Evolutionary conservation across 2,329 filamentous ascomycete genomes (phyloP), one percentile per base, ranked within the genome.

Genomic region (Arthrobotrys entomopaga): DNA sequence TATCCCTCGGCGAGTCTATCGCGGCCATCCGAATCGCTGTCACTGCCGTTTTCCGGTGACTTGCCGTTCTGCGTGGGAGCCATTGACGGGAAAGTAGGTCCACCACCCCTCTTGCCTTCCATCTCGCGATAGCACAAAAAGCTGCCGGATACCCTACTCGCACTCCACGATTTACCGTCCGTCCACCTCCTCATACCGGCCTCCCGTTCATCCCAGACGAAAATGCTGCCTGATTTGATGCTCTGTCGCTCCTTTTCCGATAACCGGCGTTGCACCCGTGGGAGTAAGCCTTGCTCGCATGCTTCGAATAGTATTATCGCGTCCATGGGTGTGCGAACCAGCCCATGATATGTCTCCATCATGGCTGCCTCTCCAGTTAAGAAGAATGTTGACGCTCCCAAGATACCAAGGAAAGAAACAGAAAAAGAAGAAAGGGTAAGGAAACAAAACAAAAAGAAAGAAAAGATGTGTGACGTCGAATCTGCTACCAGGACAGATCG

Each of bases 121-220:
- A 99, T 99, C 81, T 99, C 95, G 43, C 95, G 87, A 80, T 99
- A 99, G 6, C 95, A 98, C 73, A 99, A 83, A 81, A 99, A 99
- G 83, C 95, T 98, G 59, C 95, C 95, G 0, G 94, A 98, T 0
- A 99, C 95, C 76, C 95, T 88, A 83, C 94, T 98, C 38, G 95
- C 95, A 80, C 94, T 98, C 95, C 95, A 99, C 40, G 94, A 98
- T 82, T 99, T 99, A 66, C 95, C 95, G 79, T 99, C 95, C 0
- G 95, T 99, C 95, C 95, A 99, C 82, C 95, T 86, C 80, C 95
- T 87, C 95, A 99, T 99, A 77, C 95, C 95, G 10, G 95, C 95
- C 84, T 99, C 95, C 78, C 94, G 86, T 84, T 99, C 95, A 82
- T 99, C 95, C 95, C 95, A 99, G n/a, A 99, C 95, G 80, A 98